phyloP scores from a whole-genome alignment of 2,329 filamentous ascomycete genomes.

The Beauveria scarabaeidicola region DNA sequence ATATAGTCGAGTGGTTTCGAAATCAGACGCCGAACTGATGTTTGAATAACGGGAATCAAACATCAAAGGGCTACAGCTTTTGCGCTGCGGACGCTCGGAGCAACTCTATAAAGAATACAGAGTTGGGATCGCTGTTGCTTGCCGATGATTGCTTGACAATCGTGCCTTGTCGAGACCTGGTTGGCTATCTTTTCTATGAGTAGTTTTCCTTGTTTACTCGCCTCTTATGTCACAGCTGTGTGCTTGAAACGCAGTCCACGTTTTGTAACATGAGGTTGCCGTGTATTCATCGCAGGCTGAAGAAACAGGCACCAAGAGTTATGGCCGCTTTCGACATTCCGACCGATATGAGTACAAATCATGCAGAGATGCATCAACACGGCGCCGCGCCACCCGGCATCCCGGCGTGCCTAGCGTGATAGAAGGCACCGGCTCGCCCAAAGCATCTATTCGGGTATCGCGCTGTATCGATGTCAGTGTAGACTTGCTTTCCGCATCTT shows the following conservation, averaged over 20 bases:
- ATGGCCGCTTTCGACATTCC: background rate
- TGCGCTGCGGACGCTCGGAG: background rate
- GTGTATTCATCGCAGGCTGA: background rate
- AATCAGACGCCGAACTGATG: background rate
- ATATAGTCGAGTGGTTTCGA: background rate
- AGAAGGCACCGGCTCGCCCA: too few species aligned
- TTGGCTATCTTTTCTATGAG: background rate
- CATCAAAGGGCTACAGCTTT: background rate
- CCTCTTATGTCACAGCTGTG: background rate
- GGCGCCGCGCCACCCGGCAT: slow-evolving; percentile 12
- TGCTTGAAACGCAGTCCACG: background rate
- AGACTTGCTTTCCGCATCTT: too few species aligned
- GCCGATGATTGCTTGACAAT: background rate
- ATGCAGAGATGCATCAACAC: background rate
- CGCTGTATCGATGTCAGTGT: too few species aligned
- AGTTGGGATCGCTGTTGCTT: background rate
- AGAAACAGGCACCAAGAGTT: background rate
- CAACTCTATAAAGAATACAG: background rate
- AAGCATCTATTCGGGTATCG: too few species aligned
- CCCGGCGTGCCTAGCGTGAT: slow-evolving; percentile 6
- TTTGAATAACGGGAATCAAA: background rate
- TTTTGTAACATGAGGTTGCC: background rate
- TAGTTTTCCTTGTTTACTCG: background rate
- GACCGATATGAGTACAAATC: background rate
- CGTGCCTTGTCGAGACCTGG: background rate